Evolutionary conservation across 1,139 yeast species (phyloP), one percentile per base, ranked within the genome.

Genomic region (Zygotorulaspora mrakii): DNA sequence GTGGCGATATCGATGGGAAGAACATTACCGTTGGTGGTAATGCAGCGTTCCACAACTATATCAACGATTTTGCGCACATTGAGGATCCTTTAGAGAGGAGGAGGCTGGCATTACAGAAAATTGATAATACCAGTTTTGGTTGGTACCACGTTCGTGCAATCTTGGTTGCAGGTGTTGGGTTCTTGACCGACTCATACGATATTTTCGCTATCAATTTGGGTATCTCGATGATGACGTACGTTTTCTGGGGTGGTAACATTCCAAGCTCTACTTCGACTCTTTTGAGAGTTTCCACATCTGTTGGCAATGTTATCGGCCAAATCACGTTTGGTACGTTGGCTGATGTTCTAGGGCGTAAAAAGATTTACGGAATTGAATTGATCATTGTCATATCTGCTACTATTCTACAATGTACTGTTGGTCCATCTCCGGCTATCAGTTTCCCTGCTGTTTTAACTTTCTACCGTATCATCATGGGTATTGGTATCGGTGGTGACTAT

Each of bases 401-500:
- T 59, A 71, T 77, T 60, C 70, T 85, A 61, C 96, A 78, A 73
- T 84, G 82, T 74, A 66, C 76, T 47, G 53, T 82, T 41, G 94
- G 94, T 57, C 52, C 64, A 5, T 75, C 94, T 18, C 77, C 85
- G 21, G 89, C 82, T 47, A 66, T 85, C 49, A 74, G 72, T 62
- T 82, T 85, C 57, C 77, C 77, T 37, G 94, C 89, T 38, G 71
- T 83, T 40, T 71, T 85, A 49, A 67, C 80, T n/a, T 78, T 82
- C 54, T 79, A 78, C 67, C 81, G 95, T 76, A 79, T 85, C 50
- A 60, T 84, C 47, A 81, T 81, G 86, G 95, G 95, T 71, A 80
- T 91, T 57, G 98, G 98, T 79, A 94, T 91, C 59, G 98, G 98
- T 71, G 98, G 97, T 75, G 98, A 91, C 70, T 91, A 91, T 69